Evolutionary conservation across 2,329 filamentous ascomycete species (phyloP).

Genomic region (Colletotrichum filicis): DNA sequence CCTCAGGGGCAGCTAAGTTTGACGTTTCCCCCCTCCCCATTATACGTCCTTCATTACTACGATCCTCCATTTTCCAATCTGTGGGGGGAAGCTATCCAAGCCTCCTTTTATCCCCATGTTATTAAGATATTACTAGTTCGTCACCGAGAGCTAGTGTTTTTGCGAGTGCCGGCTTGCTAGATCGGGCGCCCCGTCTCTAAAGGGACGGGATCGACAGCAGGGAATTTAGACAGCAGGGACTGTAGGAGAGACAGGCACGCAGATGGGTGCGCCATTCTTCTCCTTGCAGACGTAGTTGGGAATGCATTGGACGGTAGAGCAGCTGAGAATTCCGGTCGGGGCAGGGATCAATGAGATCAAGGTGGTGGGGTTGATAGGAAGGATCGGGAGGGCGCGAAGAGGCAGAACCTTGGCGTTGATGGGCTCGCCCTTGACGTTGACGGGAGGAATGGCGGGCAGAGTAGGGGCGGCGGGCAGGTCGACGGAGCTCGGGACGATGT

Average conservation of each 20-base stretch:
- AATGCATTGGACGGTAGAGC: not conserved
- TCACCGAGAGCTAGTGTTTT: not conserved
- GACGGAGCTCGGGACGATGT: not conserved
- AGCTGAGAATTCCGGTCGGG: not conserved
- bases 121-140: not conserved
- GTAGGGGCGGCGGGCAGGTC: not conserved
- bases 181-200: not conserved
- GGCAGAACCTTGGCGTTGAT: not conserved
- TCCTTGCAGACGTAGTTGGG: not conserved
- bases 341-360: not conserved
- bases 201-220: not conserved
- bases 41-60: not conserved
- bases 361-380: not conserved
- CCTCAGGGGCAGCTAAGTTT: constrained; percentile 5
- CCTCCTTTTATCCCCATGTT: not conserved
- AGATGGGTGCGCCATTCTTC: not conserved
- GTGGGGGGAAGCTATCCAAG: not conserved
- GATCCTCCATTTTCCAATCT: not conserved
- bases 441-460: not conserved
- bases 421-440: not conserved
- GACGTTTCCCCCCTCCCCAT: not conserved
- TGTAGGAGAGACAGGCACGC: not conserved
- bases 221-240: not conserved
- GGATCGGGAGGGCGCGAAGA: not conserved
- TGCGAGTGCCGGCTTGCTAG: not conserved